These are phyloP conservation scores for Phytopythium oedochilum DNA, from an alignment of 352 stramenopile genomes.

Conservation along the genomic window DNA sequence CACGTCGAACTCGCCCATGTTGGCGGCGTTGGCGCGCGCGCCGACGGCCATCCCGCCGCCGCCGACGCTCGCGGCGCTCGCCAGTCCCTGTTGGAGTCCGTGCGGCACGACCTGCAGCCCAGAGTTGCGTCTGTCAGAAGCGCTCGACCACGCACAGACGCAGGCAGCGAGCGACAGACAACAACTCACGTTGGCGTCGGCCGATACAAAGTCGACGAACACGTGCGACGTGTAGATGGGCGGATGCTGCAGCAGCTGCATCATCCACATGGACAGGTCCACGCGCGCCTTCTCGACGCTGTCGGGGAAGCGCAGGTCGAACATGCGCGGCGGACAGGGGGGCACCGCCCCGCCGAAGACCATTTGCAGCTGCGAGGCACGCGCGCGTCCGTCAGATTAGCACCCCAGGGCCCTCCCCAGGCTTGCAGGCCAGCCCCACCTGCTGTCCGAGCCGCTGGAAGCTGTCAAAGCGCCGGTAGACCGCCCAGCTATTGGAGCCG, in stretches of 20 bases:
- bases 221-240: slow-evolving; percentile 81
- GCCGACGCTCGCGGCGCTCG: slow-evolving; percentile 5
- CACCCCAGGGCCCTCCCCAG: not conserved
- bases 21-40: slow-evolving; percentile 15
- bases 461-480: slow-evolving; percentile 71
- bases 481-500: slow-evolving; percentile 55
- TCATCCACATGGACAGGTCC: slow-evolving; percentile 77
- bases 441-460: slow-evolving; percentile 74
- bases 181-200: slow-evolving; percentile 61
- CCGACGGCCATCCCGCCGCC: slow-evolving; percentile 8
- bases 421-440: slow-evolving; percentile 12
- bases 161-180: no score
- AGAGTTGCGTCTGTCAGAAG: not conserved
- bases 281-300: slow-evolving; percentile 67
- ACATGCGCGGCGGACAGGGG: slow-evolving; percentile 42
- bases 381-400: not conserved
- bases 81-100: slow-evolving; percentile 37
- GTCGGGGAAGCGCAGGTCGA: slow-evolving; percentile 61
- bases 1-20: slow-evolving; percentile 81
- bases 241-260: slow-evolving; percentile 73
- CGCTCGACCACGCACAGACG: not conserved
- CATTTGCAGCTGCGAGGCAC: slow-evolving; percentile 33
- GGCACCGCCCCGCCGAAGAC: slow-evolving; percentile 67
- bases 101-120: slow-evolving; percentile 27
- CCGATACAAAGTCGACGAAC: slow-evolving; percentile 79